phyloP scores from a whole-genome alignment of 176 grass and related monocot species.

The Zoysia pacifica region DNA sequence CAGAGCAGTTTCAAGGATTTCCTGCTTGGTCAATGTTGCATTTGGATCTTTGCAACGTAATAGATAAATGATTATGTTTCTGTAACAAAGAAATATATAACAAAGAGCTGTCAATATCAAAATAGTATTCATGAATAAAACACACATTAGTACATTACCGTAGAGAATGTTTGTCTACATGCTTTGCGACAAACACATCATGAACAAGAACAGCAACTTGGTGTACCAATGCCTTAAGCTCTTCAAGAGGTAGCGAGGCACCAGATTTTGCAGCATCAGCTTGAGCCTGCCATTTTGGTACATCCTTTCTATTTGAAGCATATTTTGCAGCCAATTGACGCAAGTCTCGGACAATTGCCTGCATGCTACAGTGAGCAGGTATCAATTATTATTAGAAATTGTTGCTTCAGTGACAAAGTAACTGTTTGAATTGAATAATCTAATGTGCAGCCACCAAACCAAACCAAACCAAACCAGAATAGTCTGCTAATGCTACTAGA shows the following conservation, averaged over 20 bases:
- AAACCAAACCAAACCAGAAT: neutral
- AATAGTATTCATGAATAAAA: constrained; percentile 2
- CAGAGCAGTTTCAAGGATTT: constrained; percentile 39
- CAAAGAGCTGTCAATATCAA: constrained; percentile 19
- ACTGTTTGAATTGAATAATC: neutral
- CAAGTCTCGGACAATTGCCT: constrained; percentile 58
- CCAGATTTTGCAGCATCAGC: constrained; percentile 55
- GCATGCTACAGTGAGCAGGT: constrained; percentile 44
- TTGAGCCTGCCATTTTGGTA: constrained; percentile 44
- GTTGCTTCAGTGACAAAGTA: no score
- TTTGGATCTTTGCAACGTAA: constrained; percentile 41
- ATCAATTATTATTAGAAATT: constrained; percentile 17
- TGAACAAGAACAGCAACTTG: constrained; percentile 50
- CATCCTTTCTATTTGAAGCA: constrained; percentile 60
- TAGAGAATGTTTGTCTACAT: neutral
- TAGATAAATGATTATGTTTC: constrained; percentile 52
- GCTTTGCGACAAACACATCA: constrained; percentile 56
- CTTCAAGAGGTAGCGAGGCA: constrained; percentile 42
- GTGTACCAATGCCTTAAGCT: constrained; percentile 31
- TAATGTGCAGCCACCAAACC: neutral
- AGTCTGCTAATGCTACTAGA: neutral
- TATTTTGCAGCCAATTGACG: constrained; percentile 57
- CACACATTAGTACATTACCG: constrained; percentile 35
- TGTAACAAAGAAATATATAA: constrained; percentile 31
- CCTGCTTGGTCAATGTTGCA: constrained; percentile 56